phyloP scores from a whole-genome alignment of 2,329 filamentous ascomycete species.

The Coniella lustricola region DNA sequence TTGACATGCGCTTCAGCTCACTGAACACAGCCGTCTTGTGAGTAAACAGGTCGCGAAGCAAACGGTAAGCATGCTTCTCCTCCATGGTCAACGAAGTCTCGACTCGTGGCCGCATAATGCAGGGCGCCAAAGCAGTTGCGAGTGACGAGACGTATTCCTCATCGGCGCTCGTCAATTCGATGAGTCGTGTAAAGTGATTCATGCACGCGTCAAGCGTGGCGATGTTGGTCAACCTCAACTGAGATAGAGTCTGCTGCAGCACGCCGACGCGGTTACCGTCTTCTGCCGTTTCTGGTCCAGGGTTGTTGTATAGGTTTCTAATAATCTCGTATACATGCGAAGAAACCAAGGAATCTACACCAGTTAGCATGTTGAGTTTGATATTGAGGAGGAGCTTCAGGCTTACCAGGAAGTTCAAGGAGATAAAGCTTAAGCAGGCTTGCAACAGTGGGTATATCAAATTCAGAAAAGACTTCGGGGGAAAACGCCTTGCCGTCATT shows the following conservation, averaged over 20 bases:
- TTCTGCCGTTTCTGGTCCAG: slow-evolving; percentile 52
- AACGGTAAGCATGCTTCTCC: slow-evolving; percentile 84
- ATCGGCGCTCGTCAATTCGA: slow-evolving; percentile 93
- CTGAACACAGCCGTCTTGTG: slow-evolving; percentile 95
- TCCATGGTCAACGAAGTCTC: slow-evolving; percentile 92
- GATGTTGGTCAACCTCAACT: slow-evolving; percentile 93
- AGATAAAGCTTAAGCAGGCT: slow-evolving; percentile 91
- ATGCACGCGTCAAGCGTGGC: slow-evolving; percentile 97
- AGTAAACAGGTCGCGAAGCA: slow-evolving; percentile 84
- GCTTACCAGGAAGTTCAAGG: slow-evolving; percentile 81
- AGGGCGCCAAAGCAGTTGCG: slow-evolving; percentile 70
- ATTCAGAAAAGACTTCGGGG: slow-evolving; percentile 71
- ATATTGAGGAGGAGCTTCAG: not conserved
- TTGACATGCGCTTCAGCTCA: slow-evolving; percentile 85
- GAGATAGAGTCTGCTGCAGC: slow-evolving; percentile 89
- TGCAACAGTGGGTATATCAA: slow-evolving; percentile 90
- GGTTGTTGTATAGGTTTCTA: slow-evolving; percentile 88
- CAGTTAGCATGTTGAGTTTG: slow-evolving; percentile 21
- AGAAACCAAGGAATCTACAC: slow-evolving; percentile 86
- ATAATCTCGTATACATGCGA: slow-evolving; percentile 98
- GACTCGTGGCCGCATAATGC: slow-evolving; percentile 76
- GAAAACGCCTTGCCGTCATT: slow-evolving; percentile 82
- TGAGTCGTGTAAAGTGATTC: slow-evolving; percentile 94
- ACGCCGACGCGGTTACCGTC: slow-evolving; percentile 80
- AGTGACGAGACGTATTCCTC: slow-evolving; percentile 74